Conservation (phyloP, 768 basidiomycete species). For the Tulasnella sp. region DNA sequence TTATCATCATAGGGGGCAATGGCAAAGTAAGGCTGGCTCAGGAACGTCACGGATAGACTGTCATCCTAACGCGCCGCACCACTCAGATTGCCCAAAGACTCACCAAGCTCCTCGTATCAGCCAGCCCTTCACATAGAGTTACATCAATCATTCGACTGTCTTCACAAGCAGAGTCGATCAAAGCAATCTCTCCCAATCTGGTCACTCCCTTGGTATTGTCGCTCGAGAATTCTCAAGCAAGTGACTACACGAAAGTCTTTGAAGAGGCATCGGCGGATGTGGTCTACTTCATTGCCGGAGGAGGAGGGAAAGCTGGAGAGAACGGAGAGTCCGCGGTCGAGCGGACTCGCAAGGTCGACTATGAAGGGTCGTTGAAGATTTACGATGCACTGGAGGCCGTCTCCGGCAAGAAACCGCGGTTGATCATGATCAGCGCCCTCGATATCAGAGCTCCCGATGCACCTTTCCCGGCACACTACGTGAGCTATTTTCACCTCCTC, state of each 20-base stretch:
- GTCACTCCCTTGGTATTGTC: conserved; percentile 40
- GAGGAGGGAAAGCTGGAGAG: conserved; percentile 44
- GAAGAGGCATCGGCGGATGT: conserved; percentile 20
- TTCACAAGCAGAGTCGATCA: background rate
- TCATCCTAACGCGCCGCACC: background rate
- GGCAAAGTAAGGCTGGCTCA: conserved; percentile 31
- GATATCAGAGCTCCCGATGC: conserved; percentile 42
- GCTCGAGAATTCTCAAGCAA: conserved; percentile 39
- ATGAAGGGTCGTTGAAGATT: conserved; percentile 54
- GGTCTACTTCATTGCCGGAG: conserved; percentile 35
- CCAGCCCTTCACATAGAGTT: background rate
- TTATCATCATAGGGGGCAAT: conserved; percentile 43
- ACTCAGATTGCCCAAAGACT: background rate
- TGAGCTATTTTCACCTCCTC: conserved; percentile 22
- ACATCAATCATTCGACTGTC: background rate
- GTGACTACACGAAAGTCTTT: conserved; percentile 39
- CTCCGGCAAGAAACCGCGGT: conserved; percentile 33
- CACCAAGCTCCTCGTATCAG: conserved; percentile 6
- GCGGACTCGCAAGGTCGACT: conserved; percentile 42
- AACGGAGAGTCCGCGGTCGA: conserved; percentile 10
- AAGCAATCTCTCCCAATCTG: background rate
- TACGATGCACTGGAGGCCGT: conserved; percentile 55
- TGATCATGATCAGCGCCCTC: conserved; percentile 49
- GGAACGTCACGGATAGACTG: background rate
- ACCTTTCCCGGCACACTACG: conserved; percentile 40